Evolutionary conservation across 73 alveolate genomes (phyloP), one percentile per base, ranked within the genome.

Genomic region (Symbiodinium natans): DNA sequence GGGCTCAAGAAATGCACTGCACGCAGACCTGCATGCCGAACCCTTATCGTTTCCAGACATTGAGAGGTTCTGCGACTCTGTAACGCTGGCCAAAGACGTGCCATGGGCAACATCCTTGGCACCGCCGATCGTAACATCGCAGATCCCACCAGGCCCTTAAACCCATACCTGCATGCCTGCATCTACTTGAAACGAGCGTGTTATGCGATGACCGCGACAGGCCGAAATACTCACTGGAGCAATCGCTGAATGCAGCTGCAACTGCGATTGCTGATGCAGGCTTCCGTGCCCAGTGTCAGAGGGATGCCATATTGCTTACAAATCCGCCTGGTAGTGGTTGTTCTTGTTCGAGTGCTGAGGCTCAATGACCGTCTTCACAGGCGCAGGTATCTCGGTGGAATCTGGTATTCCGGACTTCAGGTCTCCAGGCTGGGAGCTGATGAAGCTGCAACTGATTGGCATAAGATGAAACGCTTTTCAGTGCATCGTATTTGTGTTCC

Each of bases 371-470:
- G 83, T 42, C 94, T 86, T 86, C 94, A 86, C 94, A 2, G 94
- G 94, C 41, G 94, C 94, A 27, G 94, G 94, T 3, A 86, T 86
- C 94, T 86, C 94, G 42, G 94, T 86, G 83, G 94, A 86, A 46
- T 54, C 84, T 19, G 94, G 94, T 83, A 86, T 86, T 46, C 94
- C 94, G 39, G 94, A 86, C 59, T 86, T 86, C 83, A 77, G 94
- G 10, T 86, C 94, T 13, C 83, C 94, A 86, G 94, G 94, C 48
- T 41, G n/a, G 31, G 42, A n/a, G n/a, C n/a, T n/a, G n/a, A n/a
- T n/a, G n/a, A 46, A 6, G 48, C n/a, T 17, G 83, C 83, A 39
- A n/a, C n/a, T n/a, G n/a, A n/a, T n/a, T n/a, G n/a, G n/a, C n/a
- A n/a, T n/a, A n/a, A n/a, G n/a, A n/a, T n/a, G n/a, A n/a, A n/a